Evolutionary conservation across 2,329 filamentous ascomycete species (phyloP).

Genomic region (Cladophialophora yegresii): DNA sequence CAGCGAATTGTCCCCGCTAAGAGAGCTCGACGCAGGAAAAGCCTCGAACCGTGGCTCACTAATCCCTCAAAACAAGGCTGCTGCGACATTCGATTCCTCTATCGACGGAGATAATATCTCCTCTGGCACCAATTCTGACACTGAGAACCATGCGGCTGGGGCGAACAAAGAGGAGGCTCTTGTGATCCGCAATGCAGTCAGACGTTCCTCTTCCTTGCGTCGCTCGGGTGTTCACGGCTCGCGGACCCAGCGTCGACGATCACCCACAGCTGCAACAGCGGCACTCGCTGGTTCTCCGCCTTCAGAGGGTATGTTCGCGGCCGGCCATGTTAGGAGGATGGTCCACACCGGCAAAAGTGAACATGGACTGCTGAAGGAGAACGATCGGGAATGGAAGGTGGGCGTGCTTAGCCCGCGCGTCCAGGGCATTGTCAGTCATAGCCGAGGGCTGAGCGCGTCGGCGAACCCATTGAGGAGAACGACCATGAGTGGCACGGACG

Average conservation of each 20-base stretch:
- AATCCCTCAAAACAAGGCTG: constrained; percentile 42
- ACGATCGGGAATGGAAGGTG: constrained; percentile 50
- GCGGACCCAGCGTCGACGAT: constrained; percentile 52
- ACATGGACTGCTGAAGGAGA: constrained; percentile 52
- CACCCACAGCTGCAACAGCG: constrained; percentile 53
- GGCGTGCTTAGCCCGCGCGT: constrained; percentile 63
- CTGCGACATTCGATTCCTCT: constrained; percentile 40
- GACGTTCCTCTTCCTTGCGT: constrained; percentile 53
- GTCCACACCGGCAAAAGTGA: constrained; percentile 51
- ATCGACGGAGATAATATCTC: constrained; percentile 40
- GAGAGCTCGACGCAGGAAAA: constrained; percentile 54
- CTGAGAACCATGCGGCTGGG: constrained; percentile 48
- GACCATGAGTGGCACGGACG: constrained; percentile 31
- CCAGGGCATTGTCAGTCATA: constrained; percentile 30
- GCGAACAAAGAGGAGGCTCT: constrained; percentile 52
- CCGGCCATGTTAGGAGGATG: constrained; percentile 67
- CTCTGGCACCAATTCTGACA: constrained; percentile 47
- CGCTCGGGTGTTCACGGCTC: constrained; percentile 44
- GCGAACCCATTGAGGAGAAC: constrained; percentile 51
- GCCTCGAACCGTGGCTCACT: constrained; percentile 51
- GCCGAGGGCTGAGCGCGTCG: constrained; percentile 42
- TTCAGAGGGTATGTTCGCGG: constrained; percentile 62
- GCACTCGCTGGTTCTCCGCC: constrained; percentile 53
- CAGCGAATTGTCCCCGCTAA: constrained; percentile 57
- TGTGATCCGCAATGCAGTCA: constrained; percentile 59